Evolutionary conservation across 352 stramenopile species (phyloP), one percentile per base, ranked within the genome.

Genomic region (Globisporangium megalacanthum): DNA sequence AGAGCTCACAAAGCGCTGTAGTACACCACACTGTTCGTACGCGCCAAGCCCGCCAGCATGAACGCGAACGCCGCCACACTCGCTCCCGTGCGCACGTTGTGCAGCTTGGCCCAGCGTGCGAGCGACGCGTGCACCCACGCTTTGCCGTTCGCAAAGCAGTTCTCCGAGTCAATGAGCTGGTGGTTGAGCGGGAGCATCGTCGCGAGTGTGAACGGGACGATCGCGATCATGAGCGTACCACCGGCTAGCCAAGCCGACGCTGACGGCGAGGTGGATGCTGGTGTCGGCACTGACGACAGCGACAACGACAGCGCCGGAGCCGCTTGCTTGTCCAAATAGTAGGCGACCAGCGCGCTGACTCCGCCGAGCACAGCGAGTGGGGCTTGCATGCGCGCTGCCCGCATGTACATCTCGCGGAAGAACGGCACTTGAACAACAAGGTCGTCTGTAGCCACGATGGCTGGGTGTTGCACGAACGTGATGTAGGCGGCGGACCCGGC

Each of bases 101-200:
- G 82, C 49, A 89, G 58, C 20, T 65, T 65, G 0, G 69, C 75
- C 82, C 82, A 92, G 1, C 72, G 58, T 31, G 52, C 49, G 8
- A 92, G 67, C 72, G 77, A 83, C 35, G 67, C 56, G 51, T 77
- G 66, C 57, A 89, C 77, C 73, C 72, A 88, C 35, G 36, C 62
- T 17, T 68, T 62, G 14, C 79, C 70, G 4, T 72, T 59, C 19
- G 69, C 62, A 31, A 70, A 55, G 54, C 73, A 79, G 31, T 45
- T 36, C 47, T 66, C 67, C 6, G 79, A 73, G 64, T 89, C 74
- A 29, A 83, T 65, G 48, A 89, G 69, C 56, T 80, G 69, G 36
- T 68, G 54, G 60, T 92, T 92, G 31, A 89, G 61, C 46, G 66
- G 64, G 17, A 92, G 66, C 79, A 92, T 89, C 56, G 73, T 77